Conservation (phyloP, 192 early-diverging fungal genomes). For the Gorgonomyces haynaldii region DNA sequence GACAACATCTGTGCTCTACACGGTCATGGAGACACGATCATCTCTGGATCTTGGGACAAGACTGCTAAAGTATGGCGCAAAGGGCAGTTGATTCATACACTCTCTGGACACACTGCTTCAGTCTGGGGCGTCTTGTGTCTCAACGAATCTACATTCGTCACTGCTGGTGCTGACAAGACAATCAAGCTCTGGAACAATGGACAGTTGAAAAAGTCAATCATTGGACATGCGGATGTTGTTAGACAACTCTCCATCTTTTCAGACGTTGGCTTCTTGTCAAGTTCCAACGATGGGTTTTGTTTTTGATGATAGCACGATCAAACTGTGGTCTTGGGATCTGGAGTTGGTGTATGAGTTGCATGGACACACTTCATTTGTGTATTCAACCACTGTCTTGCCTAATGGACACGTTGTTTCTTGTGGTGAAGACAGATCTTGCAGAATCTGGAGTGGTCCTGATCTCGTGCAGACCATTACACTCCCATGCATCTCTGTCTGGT, state of each 20-base stretch:
- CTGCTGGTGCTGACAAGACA: constrained; percentile 83
- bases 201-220: constrained; percentile 45
- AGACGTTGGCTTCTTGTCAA: constrained; percentile 66
- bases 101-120: constrained; percentile 68
- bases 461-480: constrained; percentile 66
- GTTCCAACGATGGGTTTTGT: constrained; percentile 70
- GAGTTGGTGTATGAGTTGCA: constrained; percentile 59
- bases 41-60: constrained; percentile 98
- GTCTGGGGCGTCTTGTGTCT: constrained; percentile 87
- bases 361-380: constrained; percentile 91
- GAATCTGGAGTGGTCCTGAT: constrained; percentile 64
- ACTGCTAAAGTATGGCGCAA: constrained; percentile 85
- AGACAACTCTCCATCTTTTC: constrained; percentile 57
- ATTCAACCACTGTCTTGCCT: constrained; percentile 58
- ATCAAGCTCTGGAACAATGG: constrained; percentile 79
- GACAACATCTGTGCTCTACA: constrained; percentile 79
- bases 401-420: constrained; percentile 73
- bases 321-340: constrained; percentile 68
- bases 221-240: constrained; percentile 86
- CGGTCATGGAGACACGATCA: constrained; percentile 47
- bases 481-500: constrained; percentile 90
- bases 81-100: constrained; percentile 53
- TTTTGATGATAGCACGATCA: constrained; percentile 46
- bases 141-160: constrained; percentile 57
- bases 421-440: constrained; percentile 86